Evolutionary conservation across 805 yeast species (phyloP), one percentile per base, ranked within the genome.

Genomic region (Candida caryicola): DNA sequence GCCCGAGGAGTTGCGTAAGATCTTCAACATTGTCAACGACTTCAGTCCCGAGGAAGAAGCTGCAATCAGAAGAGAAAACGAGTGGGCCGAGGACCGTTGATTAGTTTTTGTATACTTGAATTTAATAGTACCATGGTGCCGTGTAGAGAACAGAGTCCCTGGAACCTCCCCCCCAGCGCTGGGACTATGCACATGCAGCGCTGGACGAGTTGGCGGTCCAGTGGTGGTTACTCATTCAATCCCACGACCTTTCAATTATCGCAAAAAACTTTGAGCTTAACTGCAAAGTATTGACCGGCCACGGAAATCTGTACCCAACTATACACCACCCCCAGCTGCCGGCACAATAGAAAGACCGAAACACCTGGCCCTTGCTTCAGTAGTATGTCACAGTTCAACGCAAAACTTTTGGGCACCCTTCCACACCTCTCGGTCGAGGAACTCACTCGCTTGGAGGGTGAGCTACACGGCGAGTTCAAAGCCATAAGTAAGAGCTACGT

Each of bases 41-140:
- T 85, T 85, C 62, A 80, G 85, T 19, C 88, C 91, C 4, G 95
- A 85, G 58, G 93, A 85, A 60, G 93, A 85, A 64, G 89, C 88
- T 36, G 91, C 91, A 9, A 85, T 85, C 40, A 81, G 85, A 58
- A 79, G 89, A 62, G 95, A 85, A 60, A 85, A 85, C 54, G 95
- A 85, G 61, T 85, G 95, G 95, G 95, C 95, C 17, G 93, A 84
- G 56, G 91, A 84, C 56, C 83, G 91, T 59, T 82, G 57, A 52
- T 9, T 27, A 7, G 10, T n/a, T n/a, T n/a, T n/a, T n/a, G n/a
- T n/a, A n/a, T n/a, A n/a, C n/a, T n/a, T n/a, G n/a, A n/a, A n/a
- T n/a, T n/a, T n/a, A n/a, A n/a, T n/a, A n/a, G n/a, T n/a, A n/a
- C n/a, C n/a, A n/a, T n/a, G n/a, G n/a, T n/a, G n/a, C n/a, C n/a